phyloP scores from a whole-genome alignment of 2,329 filamentous ascomycete genomes.

The Pyrenophora graminea region DNA sequence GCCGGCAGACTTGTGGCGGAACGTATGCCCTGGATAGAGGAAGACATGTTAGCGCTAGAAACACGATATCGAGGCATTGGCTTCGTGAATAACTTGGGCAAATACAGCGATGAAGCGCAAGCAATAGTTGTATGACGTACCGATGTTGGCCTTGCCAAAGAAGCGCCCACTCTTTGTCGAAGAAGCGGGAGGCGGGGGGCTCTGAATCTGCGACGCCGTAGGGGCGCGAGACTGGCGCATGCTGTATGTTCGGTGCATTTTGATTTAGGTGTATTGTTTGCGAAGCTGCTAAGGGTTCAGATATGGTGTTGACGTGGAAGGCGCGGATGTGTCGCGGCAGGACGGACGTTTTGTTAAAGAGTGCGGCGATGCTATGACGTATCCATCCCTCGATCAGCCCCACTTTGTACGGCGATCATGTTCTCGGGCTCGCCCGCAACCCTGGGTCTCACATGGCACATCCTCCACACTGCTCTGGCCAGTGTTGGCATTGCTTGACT shows the following conservation, averaged over 20 bases:
- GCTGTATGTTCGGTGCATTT: conserved; percentile 92
- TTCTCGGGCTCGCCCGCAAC: conserved; percentile 12
- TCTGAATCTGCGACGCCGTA: conserved; percentile 88
- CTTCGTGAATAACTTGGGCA: neutral
- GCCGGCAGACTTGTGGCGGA: conserved; percentile 74
- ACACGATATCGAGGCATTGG: neutral
- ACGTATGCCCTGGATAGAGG: conserved; percentile 62
- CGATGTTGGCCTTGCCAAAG: conserved; percentile 83
- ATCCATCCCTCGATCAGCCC: conserved; percentile 4
- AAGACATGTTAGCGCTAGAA: conserved; percentile 11
- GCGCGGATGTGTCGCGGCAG: conserved; percentile 14
- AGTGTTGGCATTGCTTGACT: conserved; percentile 10
- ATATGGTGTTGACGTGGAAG: conserved; percentile 16
- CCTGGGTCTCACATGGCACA: conserved; percentile 11
- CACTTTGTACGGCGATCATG: conserved; percentile 16
- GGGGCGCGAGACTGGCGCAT: conserved; percentile 91
- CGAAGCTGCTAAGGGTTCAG: conserved; percentile 1
- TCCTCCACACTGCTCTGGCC: conserved; percentile 7
- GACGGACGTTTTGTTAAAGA: conserved; percentile 31
- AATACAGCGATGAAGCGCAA: neutral
- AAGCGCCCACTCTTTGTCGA: conserved; percentile 88
- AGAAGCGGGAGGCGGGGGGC: conserved; percentile 88
- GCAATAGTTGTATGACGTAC: conserved; percentile 58
- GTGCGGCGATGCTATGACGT: conserved; percentile 23
- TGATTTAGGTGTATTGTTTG: conserved; percentile 12